Base-by-base conservation (phyloP, 2,329 filamentous ascomycete species). In the Xylaria hypoxylon region DNA sequence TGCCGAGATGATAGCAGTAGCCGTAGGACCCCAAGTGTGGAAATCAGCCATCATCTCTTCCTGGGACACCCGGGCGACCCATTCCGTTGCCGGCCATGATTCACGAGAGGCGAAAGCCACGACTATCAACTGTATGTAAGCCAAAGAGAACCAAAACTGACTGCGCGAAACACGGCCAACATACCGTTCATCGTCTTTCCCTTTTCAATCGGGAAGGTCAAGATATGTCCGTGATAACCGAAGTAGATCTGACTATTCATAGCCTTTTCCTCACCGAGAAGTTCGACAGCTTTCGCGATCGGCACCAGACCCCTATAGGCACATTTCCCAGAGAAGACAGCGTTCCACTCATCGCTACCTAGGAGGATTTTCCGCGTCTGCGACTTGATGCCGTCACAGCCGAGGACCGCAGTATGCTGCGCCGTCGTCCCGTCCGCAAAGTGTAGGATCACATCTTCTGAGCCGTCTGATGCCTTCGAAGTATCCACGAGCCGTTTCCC, bases 371-470 rank as follows among this genome's bases (percentile, higher is more conserved):
- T 76, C 17, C 89, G 79, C 2, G 84, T 83, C 31, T 80, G 79
- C 1, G 85, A 87, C 74, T 90, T 90, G 72, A 91, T 89, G 0
- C 89, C 89, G 74, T 91, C 89, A 69, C 87, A 89, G 0, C 87
- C 89, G 51, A 91, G 78, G 0, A 89, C 71, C 0, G 76, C 79
- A 28, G 81, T 79, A 3, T 81, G 79, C 7, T 74, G 68, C 2
- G 77, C 79, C 0, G 75, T 77, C 0, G 79, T 78, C 0, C 81
- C 81, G 44, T 84, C 82, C 0, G 73, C 67, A 58, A 83, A 83
- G 28, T 70, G 70, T 50, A 77, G 51, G 11, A 75, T 62, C 3
- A 62, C 69, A 26, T 74, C 70, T n/a, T 70, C 64, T 0, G 70
- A 71, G 5, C 65, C 62, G 35, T 72, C 73, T 4, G 64, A 55